A percentile compares a stretch with the other conserved stretches of the same genome.
Conservation (phyloP, 2,329 filamentous ascomycete species). For the Xylariaceae sp. region DNA sequence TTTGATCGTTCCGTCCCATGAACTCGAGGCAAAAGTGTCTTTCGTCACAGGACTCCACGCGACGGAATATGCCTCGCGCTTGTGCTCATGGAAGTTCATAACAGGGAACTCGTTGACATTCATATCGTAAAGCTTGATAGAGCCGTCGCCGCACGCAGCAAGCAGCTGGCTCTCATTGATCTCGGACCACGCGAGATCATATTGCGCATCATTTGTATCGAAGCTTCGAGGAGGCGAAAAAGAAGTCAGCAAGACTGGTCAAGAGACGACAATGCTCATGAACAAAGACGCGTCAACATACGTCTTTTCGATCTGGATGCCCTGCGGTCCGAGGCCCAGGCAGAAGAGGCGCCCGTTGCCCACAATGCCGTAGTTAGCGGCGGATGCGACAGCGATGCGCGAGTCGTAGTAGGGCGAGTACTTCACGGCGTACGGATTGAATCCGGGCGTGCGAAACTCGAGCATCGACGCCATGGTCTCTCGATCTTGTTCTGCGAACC, state of each 20-base stretch:
- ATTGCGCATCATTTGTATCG: constrained; percentile 95
- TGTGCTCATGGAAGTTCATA: constrained; percentile 89
- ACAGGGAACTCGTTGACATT: constrained; percentile 75
- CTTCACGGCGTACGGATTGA: constrained; percentile 93
- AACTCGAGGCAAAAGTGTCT: constrained; percentile 82
- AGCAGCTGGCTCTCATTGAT: constrained; percentile 92
- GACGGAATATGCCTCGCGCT: constrained; percentile 85
- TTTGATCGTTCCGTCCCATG: constrained; percentile 95
- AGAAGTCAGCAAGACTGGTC: constrained; percentile 7
- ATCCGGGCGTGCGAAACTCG: constrained; percentile 88
- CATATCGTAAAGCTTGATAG: constrained; percentile 89
- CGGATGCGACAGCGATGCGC: constrained; percentile 79
- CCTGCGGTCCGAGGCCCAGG: constrained; percentile 73
- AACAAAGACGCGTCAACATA: constrained; percentile 35
- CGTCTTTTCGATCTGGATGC: constrained; percentile 80
- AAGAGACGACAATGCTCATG: neutral
- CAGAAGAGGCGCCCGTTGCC: constrained; percentile 90
- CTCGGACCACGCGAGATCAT: constrained; percentile 93
- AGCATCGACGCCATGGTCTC: constrained; percentile 61
- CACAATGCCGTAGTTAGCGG: constrained; percentile 95
- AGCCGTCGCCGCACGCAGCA: constrained; percentile 85
- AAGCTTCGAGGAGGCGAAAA: constrained; percentile 52
- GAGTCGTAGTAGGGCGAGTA: constrained; percentile 99
- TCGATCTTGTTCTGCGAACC: neutral
- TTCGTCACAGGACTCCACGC: constrained; percentile 90